A percentile compares a stretch with the other conserved stretches of the same genome.
Evolutionary conservation across 169 alveolate species (phyloP).

Genomic region (Besnoitia besnoiti): DNA sequence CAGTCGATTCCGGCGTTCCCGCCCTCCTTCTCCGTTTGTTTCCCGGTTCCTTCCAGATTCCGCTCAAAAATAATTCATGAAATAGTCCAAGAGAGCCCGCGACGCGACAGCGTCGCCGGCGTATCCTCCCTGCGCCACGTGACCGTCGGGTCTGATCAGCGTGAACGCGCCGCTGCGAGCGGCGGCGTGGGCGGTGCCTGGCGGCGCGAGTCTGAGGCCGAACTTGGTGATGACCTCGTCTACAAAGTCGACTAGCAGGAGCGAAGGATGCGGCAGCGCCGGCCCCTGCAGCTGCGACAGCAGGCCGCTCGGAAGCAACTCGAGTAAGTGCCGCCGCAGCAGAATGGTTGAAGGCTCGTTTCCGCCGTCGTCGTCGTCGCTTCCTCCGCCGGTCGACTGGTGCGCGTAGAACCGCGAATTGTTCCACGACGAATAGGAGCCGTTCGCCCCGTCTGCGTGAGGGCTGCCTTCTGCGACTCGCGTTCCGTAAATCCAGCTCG

Average conservation of each 20-base stretch:
- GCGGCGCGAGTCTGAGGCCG: conserved; percentile 31
- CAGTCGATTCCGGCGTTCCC: no score
- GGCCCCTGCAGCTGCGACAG: neutral
- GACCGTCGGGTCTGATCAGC: conserved; percentile 61
- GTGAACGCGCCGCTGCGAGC: conserved; percentile 61
- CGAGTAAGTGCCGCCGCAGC: neutral
- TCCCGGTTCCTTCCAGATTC: neutral
- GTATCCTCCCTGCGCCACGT: conserved; percentile 53
- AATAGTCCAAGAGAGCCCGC: conserved; percentile 55
- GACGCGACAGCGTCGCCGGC: conserved; percentile 52
- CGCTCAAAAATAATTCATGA: conserved; percentile 17
- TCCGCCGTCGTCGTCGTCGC: neutral
- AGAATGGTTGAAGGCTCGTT: neutral
- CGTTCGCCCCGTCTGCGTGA: neutral
- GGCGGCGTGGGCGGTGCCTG: conserved; percentile 44
- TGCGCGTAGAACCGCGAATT: neutral
- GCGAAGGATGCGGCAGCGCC: neutral
- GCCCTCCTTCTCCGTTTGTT: no score
- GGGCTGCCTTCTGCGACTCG: neutral
- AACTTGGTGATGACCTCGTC: conserved; percentile 34
- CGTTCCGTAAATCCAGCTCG: neutral
- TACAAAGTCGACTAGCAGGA: conserved; percentile 53
- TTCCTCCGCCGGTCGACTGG: neutral
- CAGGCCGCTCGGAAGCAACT: neutral
- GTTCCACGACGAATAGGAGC: neutral